Evolutionary conservation across 1,139 yeast genomes (phyloP).

Genomic region (Geotrichum citri-aurantii): DNA sequence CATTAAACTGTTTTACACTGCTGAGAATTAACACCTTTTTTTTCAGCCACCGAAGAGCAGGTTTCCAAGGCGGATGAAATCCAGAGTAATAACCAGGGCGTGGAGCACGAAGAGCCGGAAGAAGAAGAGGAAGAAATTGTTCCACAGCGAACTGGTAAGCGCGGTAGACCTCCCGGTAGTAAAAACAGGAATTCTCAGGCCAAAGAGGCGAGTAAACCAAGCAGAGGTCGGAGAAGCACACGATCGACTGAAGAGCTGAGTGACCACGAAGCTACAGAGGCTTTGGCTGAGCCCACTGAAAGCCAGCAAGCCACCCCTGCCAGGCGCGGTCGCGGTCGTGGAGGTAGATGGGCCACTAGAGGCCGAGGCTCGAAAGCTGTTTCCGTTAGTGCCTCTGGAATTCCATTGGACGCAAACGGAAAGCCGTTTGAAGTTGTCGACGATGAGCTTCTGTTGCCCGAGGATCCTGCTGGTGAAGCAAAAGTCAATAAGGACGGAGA

Average conservation of each 20-base stretch:
- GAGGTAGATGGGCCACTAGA: conserved; percentile 25
- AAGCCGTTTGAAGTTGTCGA: conserved; percentile 50
- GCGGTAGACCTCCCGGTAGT: conserved; percentile 38
- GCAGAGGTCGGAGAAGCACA: neutral
- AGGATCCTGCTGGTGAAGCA: conserved; percentile 71
- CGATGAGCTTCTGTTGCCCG: conserved; percentile 78
- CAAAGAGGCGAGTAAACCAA: neutral
- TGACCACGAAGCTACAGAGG: conserved; percentile 22
- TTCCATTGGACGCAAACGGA: conserved; percentile 42
- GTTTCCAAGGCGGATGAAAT: neutral
- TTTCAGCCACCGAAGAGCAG: neutral
- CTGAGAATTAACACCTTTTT: neutral
- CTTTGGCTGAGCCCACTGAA: conserved; percentile 22
- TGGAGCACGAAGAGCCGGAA: conserved; percentile 14
- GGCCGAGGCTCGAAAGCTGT: conserved; percentile 24
- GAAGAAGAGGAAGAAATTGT: conserved; percentile 1
- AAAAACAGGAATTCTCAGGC: conserved; percentile 21
- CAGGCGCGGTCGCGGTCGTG: conserved; percentile 24
- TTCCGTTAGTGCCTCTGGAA: conserved; percentile 22
- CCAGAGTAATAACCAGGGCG: conserved; percentile 26
- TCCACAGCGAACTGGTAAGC: conserved; percentile 20
- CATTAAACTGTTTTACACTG: neutral
- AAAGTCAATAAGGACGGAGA: conserved; percentile 68
- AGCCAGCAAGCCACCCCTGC: conserved; percentile 24
- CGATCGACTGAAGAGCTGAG: conserved; percentile 25